Evolutionary conservation across 1,139 yeast species (phyloP).

Genomic region (Yamadazyma sp.): DNA sequence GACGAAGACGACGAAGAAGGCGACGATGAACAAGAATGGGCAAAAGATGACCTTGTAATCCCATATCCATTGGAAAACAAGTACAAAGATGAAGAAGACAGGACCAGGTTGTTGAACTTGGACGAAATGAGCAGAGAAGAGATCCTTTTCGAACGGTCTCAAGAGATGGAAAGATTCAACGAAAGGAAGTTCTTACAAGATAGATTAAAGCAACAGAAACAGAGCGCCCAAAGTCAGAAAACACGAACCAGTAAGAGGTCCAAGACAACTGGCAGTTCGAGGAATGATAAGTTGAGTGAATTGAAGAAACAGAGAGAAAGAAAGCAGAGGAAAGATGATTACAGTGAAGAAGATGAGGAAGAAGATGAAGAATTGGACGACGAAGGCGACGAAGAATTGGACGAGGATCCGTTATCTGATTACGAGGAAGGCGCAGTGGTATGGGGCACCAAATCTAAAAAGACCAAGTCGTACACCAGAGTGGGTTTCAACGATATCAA

Average conservation of each 20-base stretch:
- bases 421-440: conserved; percentile 49
- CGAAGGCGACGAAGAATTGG: conserved; percentile 46
- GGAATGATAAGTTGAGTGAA: conserved; percentile 67
- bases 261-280: conserved; percentile 30
- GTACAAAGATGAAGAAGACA: conserved; percentile 80
- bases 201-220: conserved; percentile 64
- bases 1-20: conserved; percentile 22
- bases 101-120: conserved; percentile 63
- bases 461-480: conserved; percentile 20
- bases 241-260: conserved; percentile 28
- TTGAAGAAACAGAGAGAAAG: conserved; percentile 82
- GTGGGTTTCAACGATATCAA: conserved; percentile 59
- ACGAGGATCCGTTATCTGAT: conserved; percentile 26
- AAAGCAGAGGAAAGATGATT: conserved; percentile 41
- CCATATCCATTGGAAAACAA: conserved; percentile 96
- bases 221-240: conserved; percentile 25
- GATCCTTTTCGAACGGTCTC: conserved; percentile 86
- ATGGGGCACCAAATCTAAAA: conserved; percentile 47
- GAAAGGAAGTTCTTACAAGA: conserved; percentile 81
- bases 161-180: conserved; percentile 82
- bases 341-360: conserved; percentile 44
- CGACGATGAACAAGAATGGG: conserved; percentile 24
- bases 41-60: conserved; percentile 42
- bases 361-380: conserved; percentile 38
- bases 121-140: conserved; percentile 93